Conservation (phyloP, 345 rosid genomes). For the Eucalyptus cladocalyx region DNA sequence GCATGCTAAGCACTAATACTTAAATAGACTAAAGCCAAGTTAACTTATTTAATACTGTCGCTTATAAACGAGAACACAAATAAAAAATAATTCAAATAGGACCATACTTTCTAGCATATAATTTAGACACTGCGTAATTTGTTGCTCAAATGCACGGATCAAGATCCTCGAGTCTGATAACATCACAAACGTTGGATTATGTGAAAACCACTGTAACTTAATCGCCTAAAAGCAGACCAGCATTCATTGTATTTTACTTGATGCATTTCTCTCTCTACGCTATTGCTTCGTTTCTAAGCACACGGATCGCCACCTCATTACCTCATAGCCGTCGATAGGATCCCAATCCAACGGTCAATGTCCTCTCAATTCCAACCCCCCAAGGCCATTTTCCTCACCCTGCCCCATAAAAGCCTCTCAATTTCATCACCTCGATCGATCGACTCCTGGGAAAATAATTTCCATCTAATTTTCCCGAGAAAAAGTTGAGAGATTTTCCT, state of each 20-base stretch:
- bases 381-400: background rate
- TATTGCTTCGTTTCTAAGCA: background rate
- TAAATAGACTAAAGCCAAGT: background rate
- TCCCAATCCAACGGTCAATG: background rate
- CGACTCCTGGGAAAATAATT: background rate
- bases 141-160: background rate
- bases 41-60: background rate
- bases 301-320: slow-evolving; percentile 4
- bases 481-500: background rate
- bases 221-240: background rate
- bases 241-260: background rate
- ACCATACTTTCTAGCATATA: background rate
- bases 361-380: background rate
- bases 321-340: background rate
- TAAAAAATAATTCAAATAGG: background rate
- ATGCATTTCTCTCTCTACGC: background rate
- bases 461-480: background rate
- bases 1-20: background rate
- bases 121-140: background rate
- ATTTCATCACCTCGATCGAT: background rate
- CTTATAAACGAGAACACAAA: background rate
- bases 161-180: background rate
- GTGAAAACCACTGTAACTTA: background rate
- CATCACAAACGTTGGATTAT: background rate
- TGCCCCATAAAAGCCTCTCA: background rate